These are phyloP conservation scores for Phytopythium mirpurense DNA, from an alignment of 352 stramenopile species.

Conservation along the genomic window DNA sequence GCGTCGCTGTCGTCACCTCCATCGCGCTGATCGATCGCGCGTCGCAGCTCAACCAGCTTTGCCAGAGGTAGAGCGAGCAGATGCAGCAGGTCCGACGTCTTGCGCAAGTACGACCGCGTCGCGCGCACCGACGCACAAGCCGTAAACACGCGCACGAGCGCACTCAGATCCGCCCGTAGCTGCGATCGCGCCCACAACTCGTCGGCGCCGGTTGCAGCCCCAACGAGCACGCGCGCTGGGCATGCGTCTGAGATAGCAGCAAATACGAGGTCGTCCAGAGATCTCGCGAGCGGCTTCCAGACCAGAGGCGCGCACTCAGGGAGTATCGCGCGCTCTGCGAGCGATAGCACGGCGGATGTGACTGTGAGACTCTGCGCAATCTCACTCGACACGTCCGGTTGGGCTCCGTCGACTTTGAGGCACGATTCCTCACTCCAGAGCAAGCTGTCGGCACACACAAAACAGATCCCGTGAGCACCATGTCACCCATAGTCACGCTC, in stretches of 20 bases:
- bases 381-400: constrained; percentile 27
- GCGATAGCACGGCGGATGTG: constrained; percentile 21
- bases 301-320: constrained; percentile 22
- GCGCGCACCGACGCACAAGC: constrained; percentile 20
- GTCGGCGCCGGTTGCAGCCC: neutral
- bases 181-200: constrained; percentile 17
- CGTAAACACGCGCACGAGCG: constrained; percentile 29
- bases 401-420: neutral
- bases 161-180: constrained; percentile 35
- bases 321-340: constrained; percentile 17
- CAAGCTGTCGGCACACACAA: constrained; percentile 11
- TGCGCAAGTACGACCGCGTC: constrained; percentile 36
- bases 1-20: neutral
- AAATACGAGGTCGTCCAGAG: constrained; percentile 37
- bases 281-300: constrained; percentile 26
- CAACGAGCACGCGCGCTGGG: constrained; percentile 8
- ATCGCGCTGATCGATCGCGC: constrained; percentile 30
- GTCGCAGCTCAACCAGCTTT: constrained; percentile 39
- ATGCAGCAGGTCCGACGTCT: constrained; percentile 33
- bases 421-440: constrained; percentile 15
- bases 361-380: constrained; percentile 23
- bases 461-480: neutral
- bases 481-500: neutral
- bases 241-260: constrained; percentile 11
- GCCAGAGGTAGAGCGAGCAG: constrained; percentile 34